Conservation (phyloP, 2,329 filamentous ascomycete genomes). For the Trichophyton simii region DNA sequence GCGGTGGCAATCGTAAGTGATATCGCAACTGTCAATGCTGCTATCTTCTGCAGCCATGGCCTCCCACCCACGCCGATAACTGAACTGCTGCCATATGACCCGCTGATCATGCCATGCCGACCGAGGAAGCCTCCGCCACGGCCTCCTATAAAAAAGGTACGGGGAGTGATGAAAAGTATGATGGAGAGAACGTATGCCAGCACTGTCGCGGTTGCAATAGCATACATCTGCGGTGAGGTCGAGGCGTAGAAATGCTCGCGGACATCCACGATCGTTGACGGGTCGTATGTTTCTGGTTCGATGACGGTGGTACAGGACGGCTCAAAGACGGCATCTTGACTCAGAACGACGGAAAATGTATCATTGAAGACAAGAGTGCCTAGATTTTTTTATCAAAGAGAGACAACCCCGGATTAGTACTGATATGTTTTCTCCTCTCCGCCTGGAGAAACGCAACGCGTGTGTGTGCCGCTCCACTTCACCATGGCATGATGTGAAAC, state of each 20-base stretch:
- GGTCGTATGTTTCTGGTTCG: constrained; percentile 20
- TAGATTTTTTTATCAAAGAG: constrained; percentile 10
- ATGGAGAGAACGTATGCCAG: constrained; percentile 86
- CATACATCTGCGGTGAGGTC: constrained; percentile 84
- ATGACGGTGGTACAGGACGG: constrained; percentile 32
- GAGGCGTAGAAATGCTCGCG: constrained; percentile 87
- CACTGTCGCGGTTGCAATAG: constrained; percentile 79
- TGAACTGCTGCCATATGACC: constrained; percentile 54
- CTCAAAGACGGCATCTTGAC: constrained; percentile 38
- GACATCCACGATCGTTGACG: constrained; percentile 50
- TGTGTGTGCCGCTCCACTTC: not conserved
- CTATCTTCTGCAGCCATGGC: constrained; percentile 78
- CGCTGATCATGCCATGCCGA: constrained; percentile 70
- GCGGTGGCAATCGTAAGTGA: constrained; percentile 88
- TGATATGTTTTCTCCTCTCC: not conserved
- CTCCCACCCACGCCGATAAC: constrained; percentile 79
- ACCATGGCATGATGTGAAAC: not conserved
- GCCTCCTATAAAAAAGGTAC: constrained; percentile 80
- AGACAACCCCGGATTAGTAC: not conserved
- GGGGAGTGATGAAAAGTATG: constrained; percentile 87
- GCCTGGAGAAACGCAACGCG: not conserved
- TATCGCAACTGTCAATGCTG: constrained; percentile 53
- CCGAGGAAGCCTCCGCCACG: constrained; percentile 54
- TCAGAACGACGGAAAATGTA: constrained; percentile 33
- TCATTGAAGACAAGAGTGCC: constrained; percentile 33